phyloP scores from a whole-genome alignment of 148 eudicot species.

The Vaccinium corymbosum region DNA sequence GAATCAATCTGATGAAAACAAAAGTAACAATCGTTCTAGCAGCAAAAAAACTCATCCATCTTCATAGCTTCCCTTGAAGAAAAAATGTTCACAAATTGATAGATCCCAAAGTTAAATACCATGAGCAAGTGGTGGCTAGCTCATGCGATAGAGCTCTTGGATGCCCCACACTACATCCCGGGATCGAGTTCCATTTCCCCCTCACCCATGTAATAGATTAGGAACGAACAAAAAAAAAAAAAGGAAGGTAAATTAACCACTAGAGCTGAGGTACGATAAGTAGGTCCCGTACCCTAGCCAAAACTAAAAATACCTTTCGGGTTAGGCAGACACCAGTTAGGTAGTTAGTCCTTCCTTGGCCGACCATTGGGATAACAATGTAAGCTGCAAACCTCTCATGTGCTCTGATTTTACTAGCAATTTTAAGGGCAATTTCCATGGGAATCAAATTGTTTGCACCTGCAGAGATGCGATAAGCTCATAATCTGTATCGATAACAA shows the following conservation, averaged over 20 bases:
- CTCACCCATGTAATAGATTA: too few relatives aligned
- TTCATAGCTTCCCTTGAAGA: neutral
- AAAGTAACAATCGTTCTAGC: conserved; percentile 2
- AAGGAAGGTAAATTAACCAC: neutral
- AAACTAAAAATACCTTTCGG: too few relatives aligned
- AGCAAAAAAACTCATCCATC: neutral
- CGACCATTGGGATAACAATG: conserved; percentile 87
- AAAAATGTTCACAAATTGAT: neutral
- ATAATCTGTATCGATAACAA: neutral
- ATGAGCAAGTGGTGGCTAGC: neutral
- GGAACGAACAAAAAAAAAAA: too few relatives aligned
- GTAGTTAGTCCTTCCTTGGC: too few relatives aligned
- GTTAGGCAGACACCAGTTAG: too few relatives aligned
- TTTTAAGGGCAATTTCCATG: conserved; percentile 86
- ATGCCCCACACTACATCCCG: too few relatives aligned
- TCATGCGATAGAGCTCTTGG: too few relatives aligned
- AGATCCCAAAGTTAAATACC: neutral
- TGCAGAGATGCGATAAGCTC: conserved; percentile 26
- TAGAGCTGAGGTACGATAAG: neutral
- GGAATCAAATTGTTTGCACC: conserved; percentile 98
- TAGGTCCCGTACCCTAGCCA: too few relatives aligned
- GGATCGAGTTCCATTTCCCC: too few relatives aligned
- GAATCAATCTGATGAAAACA: conserved; percentile 3
- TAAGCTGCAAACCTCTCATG: conserved; percentile 89
- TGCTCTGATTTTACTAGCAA: conserved; percentile 74